Evolutionary conservation across 73 alveolate genomes (phyloP).

Genomic region (Paramecium tetraurelia): DNA sequence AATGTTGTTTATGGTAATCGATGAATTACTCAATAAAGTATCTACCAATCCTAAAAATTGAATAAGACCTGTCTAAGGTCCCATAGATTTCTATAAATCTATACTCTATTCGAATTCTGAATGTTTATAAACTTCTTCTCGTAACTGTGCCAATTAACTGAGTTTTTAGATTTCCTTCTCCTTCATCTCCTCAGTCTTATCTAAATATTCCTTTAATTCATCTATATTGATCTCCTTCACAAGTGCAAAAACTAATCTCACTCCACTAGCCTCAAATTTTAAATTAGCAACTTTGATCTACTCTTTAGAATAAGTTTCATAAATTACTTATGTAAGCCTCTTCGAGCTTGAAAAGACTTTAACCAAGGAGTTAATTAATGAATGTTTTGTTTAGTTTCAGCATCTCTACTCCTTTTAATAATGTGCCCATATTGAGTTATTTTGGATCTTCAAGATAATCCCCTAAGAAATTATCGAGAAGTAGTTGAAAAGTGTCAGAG

Average conservation of each 20-base stretch:
- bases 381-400: not conserved
- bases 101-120: not conserved
- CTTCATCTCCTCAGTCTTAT: not conserved
- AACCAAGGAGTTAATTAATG: not conserved
- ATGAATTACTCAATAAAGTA: constrained; percentile 27
- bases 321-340: constrained; percentile 24
- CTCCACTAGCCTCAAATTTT: not conserved
- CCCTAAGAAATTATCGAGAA: constrained; percentile 20
- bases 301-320: not conserved
- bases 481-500: not conserved
- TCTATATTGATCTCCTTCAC: not conserved
- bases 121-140: constrained; percentile 16
- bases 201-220: not conserved
- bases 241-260: not conserved
- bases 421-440: not conserved
- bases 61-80: not conserved
- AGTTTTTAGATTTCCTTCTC: not conserved
- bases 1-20: not conserved
- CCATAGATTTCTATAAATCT: not conserved
- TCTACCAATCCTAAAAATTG: constrained; percentile 7
- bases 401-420: not conserved
- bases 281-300: not conserved
- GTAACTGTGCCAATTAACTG: not conserved
- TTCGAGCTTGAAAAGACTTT: not conserved
- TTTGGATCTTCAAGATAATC: constrained; percentile 40